phyloP scores from a whole-genome alignment of 1,284 basidiomycete species.

The Trichosporon coremiiforme region DNA sequence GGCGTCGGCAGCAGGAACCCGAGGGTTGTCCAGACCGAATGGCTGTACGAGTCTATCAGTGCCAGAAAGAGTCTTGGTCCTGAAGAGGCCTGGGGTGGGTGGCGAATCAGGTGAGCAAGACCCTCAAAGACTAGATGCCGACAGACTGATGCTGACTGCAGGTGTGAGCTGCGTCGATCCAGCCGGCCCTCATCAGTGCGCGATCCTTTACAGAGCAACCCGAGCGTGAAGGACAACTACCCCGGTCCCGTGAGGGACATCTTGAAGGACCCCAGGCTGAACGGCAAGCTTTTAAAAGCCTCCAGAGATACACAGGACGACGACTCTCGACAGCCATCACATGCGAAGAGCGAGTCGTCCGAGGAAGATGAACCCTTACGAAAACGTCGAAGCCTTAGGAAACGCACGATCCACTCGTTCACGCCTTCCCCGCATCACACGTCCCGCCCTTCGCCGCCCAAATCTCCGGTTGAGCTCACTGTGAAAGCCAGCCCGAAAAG shows the following conservation, averaged over 20 bases:
- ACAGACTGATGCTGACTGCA: neutral
- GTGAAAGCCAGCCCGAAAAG: neutral
- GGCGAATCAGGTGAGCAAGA: conserved; percentile 12
- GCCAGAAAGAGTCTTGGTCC: neutral
- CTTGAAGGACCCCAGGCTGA: conserved; percentile 2
- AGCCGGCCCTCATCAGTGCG: neutral
- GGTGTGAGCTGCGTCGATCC: neutral
- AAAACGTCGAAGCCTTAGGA: neutral
- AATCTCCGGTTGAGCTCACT: neutral
- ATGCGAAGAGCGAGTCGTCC: neutral
- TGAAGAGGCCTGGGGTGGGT: conserved; percentile 18
- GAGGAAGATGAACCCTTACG: neutral
- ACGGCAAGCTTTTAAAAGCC: neutral
- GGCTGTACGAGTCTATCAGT: conserved; percentile 15
- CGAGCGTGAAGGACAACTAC: neutral
- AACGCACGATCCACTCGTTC: neutral
- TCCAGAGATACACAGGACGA: neutral
- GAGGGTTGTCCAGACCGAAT: conserved; percentile 15
- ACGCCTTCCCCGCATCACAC: neutral
- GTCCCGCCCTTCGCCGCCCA: neutral
- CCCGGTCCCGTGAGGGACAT: neutral
- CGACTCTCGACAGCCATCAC: neutral
- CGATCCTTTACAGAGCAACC: neutral
- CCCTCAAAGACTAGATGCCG: no score
- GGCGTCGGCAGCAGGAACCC: neutral